Percentiles rank a stretch among this genome's conserved stretches.
phyloP scores from a whole-genome alignment of 139 green algal species.

The Micractinium sp. region DNA sequence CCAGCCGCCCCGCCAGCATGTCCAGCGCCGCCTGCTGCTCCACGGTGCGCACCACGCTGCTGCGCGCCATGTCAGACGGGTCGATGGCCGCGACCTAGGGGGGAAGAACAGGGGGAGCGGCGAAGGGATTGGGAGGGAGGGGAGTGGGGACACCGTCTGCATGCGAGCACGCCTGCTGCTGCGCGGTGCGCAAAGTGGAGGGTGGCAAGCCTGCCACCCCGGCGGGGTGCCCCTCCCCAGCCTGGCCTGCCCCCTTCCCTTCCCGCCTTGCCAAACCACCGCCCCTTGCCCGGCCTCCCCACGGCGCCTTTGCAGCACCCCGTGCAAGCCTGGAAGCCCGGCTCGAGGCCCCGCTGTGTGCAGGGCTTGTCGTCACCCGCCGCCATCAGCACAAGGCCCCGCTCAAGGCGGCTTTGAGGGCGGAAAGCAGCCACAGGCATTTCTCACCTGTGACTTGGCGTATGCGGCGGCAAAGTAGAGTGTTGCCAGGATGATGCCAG shows the following conservation, averaged over 20 bases:
- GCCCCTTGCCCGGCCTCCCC: no score
- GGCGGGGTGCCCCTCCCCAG: no score
- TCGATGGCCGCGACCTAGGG: conserved; percentile 50
- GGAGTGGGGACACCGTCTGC: background rate
- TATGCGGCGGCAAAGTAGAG: conserved; percentile 82
- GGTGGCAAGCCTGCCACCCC: no score
- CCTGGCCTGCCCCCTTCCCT: no score
- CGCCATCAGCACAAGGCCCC: background rate
- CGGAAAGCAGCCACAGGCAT: background rate
- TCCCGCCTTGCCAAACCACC: no score
- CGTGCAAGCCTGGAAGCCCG: no score
- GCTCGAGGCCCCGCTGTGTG: no score
- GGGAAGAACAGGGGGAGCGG: background rate
- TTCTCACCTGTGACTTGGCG: conserved; percentile 3
- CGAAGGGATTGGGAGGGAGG: background rate
- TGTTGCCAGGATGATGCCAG: conserved; percentile 71
- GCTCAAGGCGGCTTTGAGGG: background rate
- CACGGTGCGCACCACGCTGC: conserved; percentile 55
- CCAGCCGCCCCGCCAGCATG: conserved; percentile 53
- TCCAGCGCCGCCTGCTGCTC: conserved; percentile 56
- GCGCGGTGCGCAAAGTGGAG: no score
- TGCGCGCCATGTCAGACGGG: conserved; percentile 46
- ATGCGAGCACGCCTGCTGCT: no score
- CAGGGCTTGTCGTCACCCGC: no score
- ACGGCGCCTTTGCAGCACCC: no score